Evolutionary conservation across 192 early-diverging fungal species (phyloP).

Genomic region (Coemansia sp.): DNA sequence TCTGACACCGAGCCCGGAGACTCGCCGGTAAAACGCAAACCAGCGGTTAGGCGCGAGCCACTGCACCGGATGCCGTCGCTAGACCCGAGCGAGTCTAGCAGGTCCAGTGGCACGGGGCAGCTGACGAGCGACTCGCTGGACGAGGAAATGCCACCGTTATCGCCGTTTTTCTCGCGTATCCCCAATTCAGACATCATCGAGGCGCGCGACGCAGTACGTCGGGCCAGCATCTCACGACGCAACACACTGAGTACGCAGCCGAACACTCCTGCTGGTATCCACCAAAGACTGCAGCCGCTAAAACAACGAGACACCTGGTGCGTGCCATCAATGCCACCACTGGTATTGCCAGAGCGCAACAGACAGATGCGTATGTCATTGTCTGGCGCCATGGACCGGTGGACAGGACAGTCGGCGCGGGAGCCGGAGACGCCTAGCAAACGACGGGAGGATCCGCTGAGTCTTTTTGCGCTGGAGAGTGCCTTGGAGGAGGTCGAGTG

Average conservation of each 20-base stretch:
- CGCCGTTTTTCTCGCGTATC: slow-evolving; percentile 44
- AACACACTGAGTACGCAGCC: slow-evolving; percentile 16
- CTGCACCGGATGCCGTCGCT: slow-evolving; percentile 11
- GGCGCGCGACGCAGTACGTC: slow-evolving; percentile 27
- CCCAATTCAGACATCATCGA: slow-evolving; percentile 24
- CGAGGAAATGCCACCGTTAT: slow-evolving; percentile 43
- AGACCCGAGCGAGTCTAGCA: background rate
- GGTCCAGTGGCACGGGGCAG: background rate
- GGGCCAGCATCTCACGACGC: slow-evolving; percentile 24
- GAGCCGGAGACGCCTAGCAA: background rate
- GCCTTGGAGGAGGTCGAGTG: slow-evolving; percentile 25
- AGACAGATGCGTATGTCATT: slow-evolving; percentile 17
- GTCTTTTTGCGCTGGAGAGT: background rate
- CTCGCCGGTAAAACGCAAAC: background rate
- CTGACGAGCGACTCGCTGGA: slow-evolving; percentile 17
- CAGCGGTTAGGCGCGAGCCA: background rate
- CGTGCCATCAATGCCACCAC: background rate
- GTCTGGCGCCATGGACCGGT: slow-evolving; percentile 19
- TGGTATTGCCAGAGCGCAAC: background rate
- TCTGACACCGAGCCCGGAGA: background rate
- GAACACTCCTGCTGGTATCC: background rate
- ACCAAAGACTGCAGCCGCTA: slow-evolving; percentile 3
- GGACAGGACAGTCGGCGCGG: slow-evolving; percentile 1
- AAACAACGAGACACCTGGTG: slow-evolving; percentile 13
- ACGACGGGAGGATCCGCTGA: slow-evolving; percentile 6